Evolutionary conservation across 495 filamentous ascomycete species (phyloP), one percentile per base, ranked within the genome.

Genomic region (Trichoderma virens): DNA sequence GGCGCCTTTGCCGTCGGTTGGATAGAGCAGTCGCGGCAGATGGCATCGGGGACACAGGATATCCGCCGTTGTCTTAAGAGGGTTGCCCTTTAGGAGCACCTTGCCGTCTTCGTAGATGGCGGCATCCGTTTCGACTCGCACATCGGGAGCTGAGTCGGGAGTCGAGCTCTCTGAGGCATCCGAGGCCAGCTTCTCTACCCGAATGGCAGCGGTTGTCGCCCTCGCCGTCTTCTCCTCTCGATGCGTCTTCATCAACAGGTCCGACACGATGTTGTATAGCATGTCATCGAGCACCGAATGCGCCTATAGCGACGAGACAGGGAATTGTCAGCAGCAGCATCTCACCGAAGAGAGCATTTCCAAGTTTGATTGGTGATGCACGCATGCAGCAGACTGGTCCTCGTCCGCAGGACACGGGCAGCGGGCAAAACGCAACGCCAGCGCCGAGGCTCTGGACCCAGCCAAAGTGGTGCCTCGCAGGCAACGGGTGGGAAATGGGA

Each of bases 181-280:
- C 69, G 82, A 75, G 31, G 87, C 85, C 65, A 85, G 80, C 73
- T 89, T 87, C 74, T 88, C 80, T 67, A 88, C 86, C 60, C 85
- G 73, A 41, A 89, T 86, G 59, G 90, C 89, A 16, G 90, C 90
- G 43, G 90, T 89, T 51, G 81, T 79, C 72, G 86, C 88, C 63
- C 89, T 86, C 45, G 85, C 83, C 62, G 85, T 82, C 72, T 90
- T 90, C 73, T 91, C 88, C 69, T 90, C 85, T 45, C 88, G 86
- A 71, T 91, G 88, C 32, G 84, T 85, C 67, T 89, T 86, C 65
- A 88, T 79, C 62, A 90, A 76, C 59, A 89, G 76, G 62, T 90
- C 87, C 68, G 88, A 85, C 41, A 91, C 81, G 65, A 90, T 85
- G 70, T 90, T 90, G 75, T 89, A 86, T 66, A 90, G 77, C 20